A percentile compares a stretch with the other conserved stretches of the same genome.
Conservation (phyloP, 202 grass and related monocot species). For the Miscanthus sacchariflorus region DNA sequence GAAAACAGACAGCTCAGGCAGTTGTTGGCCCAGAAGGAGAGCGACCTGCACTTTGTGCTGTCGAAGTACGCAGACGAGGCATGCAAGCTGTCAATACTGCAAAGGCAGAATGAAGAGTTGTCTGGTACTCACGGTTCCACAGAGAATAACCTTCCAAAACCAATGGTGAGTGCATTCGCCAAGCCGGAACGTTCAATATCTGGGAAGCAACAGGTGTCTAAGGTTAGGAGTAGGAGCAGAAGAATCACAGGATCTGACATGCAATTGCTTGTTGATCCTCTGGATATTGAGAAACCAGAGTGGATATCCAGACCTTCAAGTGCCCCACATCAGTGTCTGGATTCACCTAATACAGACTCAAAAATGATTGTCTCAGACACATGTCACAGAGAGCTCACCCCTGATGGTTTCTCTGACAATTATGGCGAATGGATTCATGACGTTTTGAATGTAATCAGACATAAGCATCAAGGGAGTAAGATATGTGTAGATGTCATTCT, state of each 20-base stretch:
- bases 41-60: constrained; percentile 47
- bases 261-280: constrained; percentile 51
- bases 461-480: constrained; percentile 59
- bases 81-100: constrained; percentile 41
- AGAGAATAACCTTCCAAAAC: constrained; percentile 49
- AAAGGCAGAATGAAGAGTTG: constrained; percentile 39
- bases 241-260: constrained; percentile 46
- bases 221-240: constrained; percentile 31
- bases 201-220: constrained; percentile 41
- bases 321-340: constrained; percentile 1
- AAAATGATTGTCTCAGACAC: constrained; percentile 18
- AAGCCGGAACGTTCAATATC: constrained; percentile 49
- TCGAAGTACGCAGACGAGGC: constrained; percentile 38
- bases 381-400: constrained; percentile 16
- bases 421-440: constrained; percentile 62
- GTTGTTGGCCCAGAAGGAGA: constrained; percentile 60
- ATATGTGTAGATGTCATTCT: constrained; percentile 55
- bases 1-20: constrained; percentile 77
- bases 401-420: constrained; percentile 49
- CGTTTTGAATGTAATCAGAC: constrained; percentile 59
- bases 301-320: constrained; percentile 36
- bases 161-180: constrained; percentile 45
- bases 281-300: constrained; percentile 55
- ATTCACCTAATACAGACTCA: constrained; percentile 18
- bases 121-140: constrained; percentile 21